These are phyloP conservation scores for Populus tremula DNA, from an alignment of 345 rosid species.

Conservation along the genomic window DNA sequence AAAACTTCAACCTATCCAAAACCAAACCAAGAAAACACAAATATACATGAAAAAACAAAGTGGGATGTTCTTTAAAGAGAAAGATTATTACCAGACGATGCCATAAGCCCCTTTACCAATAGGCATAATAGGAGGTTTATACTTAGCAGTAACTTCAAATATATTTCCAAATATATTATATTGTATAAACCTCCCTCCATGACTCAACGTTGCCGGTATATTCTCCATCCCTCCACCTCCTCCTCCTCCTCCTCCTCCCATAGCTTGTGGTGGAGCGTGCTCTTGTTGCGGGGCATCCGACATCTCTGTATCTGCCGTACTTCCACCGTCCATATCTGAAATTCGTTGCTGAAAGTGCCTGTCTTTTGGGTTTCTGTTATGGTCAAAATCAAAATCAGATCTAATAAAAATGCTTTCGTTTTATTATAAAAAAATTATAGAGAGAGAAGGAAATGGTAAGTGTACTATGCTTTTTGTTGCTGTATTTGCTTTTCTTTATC, in stretches of 20 bases:
- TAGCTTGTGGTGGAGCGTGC: constrained; percentile 22
- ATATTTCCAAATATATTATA: constrained; percentile 95
- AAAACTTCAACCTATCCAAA: not conserved
- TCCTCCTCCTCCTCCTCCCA: not conserved
- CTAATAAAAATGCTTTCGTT: not conserved
- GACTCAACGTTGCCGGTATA: constrained; percentile 82
- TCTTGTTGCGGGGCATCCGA: constrained; percentile 46
- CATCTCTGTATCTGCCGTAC: constrained; percentile 70
- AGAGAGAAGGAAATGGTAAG: not conserved
- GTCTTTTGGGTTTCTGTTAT: not conserved
- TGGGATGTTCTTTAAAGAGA: not conserved
- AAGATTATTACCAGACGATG: constrained; percentile 73
- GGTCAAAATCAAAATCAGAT: not conserved
- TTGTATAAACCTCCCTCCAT: constrained; percentile 93
- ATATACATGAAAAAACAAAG: not conserved
- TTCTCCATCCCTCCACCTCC: constrained; percentile 51
- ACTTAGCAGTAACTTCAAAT: constrained; percentile 95
- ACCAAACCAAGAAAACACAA: not conserved
- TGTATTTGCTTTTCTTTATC: not conserved
- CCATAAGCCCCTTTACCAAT: constrained; percentile 99
- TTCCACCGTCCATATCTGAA: not conserved
- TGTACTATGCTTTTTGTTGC: not conserved
- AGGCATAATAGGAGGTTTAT: constrained; percentile 96
- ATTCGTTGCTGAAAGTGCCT: not conserved
- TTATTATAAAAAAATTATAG: not conserved